Evolutionary conservation across 192 early-diverging fungal genomes (phyloP), one percentile per base, ranked within the genome.

Genomic region (Coemansia sp.): DNA sequence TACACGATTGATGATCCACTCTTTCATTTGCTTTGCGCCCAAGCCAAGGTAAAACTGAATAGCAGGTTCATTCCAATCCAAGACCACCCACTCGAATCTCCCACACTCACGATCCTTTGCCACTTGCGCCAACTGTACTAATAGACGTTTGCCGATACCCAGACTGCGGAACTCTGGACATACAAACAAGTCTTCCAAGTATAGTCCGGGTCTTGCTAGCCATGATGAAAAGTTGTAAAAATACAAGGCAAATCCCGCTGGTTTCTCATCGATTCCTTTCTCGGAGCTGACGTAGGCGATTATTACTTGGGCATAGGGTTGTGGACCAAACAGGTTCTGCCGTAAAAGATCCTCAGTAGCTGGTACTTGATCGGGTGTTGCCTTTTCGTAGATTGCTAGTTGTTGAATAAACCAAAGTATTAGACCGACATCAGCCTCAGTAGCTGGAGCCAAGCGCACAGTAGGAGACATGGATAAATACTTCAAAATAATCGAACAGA

Each of bases 101-200:
- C 88, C 89, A 45, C 92, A 94, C 27, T 88, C 82, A 52, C 86
- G 80, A 34, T 87, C 76, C 20, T 68, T 82, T 0, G 91, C 91
- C 10, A 89, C 76, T 0, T 67, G 60, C n/a, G 91, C 92, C 18
- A 96, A 71, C 47, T 91, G 84, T 24, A 70, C 75, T 64, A 96
- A 70, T 62, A 96, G 73, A 8, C 71, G 70, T 67, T 82, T 88
- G 7, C 94, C 94, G 9, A 94, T 71, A 6, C 91, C 89, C 37
- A 84, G 68, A 0, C 85, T 86, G 11, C 94, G 85, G 38, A 69
- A 89, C 67, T 87, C 87, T 30, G 72, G 62, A 20, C 71, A 41
- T 13, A 96, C 90, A 78, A 86, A 92, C 29, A 96, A 82, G 70
- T 95, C 94, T 69, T 95, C 94, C 8, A 96, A 82, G 71, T 96